Conservation (phyloP, 768 basidiomycete species). For the Termitomyces sp. region DNA sequence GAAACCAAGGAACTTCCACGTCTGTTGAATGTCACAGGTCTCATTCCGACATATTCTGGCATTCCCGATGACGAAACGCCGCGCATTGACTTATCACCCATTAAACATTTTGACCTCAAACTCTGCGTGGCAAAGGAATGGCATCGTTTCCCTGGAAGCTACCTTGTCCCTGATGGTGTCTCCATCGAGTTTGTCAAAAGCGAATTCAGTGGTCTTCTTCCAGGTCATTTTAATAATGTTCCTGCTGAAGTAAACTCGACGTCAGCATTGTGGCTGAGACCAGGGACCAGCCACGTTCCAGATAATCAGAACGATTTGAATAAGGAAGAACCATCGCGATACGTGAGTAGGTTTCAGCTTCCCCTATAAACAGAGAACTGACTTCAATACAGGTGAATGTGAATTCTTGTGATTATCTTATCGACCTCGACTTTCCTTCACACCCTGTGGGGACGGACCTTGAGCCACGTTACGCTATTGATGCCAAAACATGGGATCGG, state of each 20-base stretch:
- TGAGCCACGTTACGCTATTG: slow-evolving; percentile 79
- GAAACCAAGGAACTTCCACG: slow-evolving; percentile 79
- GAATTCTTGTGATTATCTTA: slow-evolving; percentile 79
- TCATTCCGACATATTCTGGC: slow-evolving; percentile 45
- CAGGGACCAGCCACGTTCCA: slow-evolving; percentile 61
- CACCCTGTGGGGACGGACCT: slow-evolving; percentile 49
- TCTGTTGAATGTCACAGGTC: slow-evolving; percentile 69
- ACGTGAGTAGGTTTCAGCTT: slow-evolving; percentile 44
- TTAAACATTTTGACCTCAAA: slow-evolving; percentile 66
- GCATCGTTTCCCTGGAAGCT: slow-evolving; percentile 92
- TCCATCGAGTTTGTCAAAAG: slow-evolving; percentile 88
- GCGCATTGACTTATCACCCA: slow-evolving; percentile 61
- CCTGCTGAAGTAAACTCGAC: slow-evolving; percentile 16
- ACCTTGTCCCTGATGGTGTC: slow-evolving; percentile 79
- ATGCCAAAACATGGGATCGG: slow-evolving; percentile 72
- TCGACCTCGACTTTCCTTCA: slow-evolving; percentile 85
- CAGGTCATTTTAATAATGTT: slow-evolving; percentile 68
- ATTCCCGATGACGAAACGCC: slow-evolving; percentile 38
- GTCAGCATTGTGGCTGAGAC: slow-evolving; percentile 47
- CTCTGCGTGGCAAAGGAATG: slow-evolving; percentile 94
- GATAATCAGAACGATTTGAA: slow-evolving; percentile 85
- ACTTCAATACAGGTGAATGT: slow-evolving; percentile 52
- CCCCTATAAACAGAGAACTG: slow-evolving; percentile 2
- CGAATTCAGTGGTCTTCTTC: slow-evolving; percentile 87
- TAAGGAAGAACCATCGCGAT: slow-evolving; percentile 69